phyloP scores from a whole-genome alignment of 345 rosid species.

The Eucalyptus regnans region DNA sequence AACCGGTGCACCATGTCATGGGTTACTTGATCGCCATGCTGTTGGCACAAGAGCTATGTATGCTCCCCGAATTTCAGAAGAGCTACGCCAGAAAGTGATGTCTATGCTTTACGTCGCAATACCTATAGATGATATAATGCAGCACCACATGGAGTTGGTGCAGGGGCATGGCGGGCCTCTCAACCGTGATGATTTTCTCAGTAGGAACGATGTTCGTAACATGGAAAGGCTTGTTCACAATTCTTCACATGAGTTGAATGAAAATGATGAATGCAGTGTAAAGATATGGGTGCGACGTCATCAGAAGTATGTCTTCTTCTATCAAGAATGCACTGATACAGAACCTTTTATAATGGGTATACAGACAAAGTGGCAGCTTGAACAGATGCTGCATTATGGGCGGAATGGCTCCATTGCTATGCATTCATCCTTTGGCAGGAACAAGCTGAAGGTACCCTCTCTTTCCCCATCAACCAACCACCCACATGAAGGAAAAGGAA shows the following conservation, averaged over 20 bases:
- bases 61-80: conserved; percentile 50
- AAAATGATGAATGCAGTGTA: conserved; percentile 26
- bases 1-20: conserved; percentile 40
- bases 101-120: conserved; percentile 38
- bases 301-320: conserved; percentile 35
- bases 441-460: conserved; percentile 37
- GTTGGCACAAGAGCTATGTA: conserved; percentile 52
- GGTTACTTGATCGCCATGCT: conserved; percentile 36
- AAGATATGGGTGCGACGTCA: conserved; percentile 40
- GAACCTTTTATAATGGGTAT: conserved; percentile 35
- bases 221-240: conserved; percentile 36
- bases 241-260: conserved; percentile 26
- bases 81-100: conserved; percentile 42
- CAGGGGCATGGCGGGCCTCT: conserved; percentile 41
- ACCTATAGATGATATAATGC: conserved; percentile 32
- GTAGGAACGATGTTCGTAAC: conserved; percentile 41
- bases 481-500: neutral
- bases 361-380: conserved; percentile 57
- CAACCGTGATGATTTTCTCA: conserved; percentile 50
- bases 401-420: conserved; percentile 23
- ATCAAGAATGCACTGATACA: conserved; percentile 15
- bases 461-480: neutral
- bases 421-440: conserved; percentile 39
- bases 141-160: conserved; percentile 35
- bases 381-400: conserved; percentile 39